These are phyloP conservation scores for Phragmites australis DNA, from an alignment of 176 grass and related monocot species.

Conservation along the genomic window DNA sequence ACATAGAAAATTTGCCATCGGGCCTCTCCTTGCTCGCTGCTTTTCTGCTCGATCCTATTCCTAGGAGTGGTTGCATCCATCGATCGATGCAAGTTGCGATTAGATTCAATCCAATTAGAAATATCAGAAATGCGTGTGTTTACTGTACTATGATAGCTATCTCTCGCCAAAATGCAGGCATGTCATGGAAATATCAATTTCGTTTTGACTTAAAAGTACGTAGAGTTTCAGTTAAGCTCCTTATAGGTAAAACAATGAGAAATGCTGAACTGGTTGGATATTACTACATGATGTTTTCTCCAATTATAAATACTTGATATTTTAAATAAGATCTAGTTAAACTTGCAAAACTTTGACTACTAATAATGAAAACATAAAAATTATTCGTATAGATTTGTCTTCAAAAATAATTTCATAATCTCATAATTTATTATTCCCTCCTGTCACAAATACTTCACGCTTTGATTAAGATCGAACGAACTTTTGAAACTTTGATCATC, in stretches of 20 bases:
- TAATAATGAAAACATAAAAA: too few species aligned
- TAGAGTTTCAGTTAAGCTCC: constrained; percentile 34
- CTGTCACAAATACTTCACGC: too few species aligned
- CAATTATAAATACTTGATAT: too few species aligned
- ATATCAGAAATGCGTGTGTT: neutral
- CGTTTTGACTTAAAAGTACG: neutral
- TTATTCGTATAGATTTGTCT: too few species aligned
- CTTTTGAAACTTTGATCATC: too few species aligned
- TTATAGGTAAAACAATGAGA: neutral
- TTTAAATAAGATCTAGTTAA: too few species aligned
- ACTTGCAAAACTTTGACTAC: too few species aligned
- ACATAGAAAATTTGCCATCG: constrained; percentile 34
- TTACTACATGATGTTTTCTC: neutral
- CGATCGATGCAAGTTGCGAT: constrained; percentile 14
- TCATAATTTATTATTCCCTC: too few species aligned
- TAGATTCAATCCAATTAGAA: neutral
- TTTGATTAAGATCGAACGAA: too few species aligned
- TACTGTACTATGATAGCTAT: neutral
- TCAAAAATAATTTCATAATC: too few species aligned
- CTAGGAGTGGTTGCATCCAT: constrained; percentile 12
- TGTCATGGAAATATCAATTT: constrained; percentile 29
- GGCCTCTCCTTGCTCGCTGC: constrained; percentile 8
- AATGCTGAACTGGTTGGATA: neutral
- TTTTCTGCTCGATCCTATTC: neutral
- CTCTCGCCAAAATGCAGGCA: constrained; percentile 29